Evolutionary conservation across 1,284 basidiomycete species (phyloP), one percentile per base, ranked within the genome.

Genomic region (Leccinum pachyderme): DNA sequence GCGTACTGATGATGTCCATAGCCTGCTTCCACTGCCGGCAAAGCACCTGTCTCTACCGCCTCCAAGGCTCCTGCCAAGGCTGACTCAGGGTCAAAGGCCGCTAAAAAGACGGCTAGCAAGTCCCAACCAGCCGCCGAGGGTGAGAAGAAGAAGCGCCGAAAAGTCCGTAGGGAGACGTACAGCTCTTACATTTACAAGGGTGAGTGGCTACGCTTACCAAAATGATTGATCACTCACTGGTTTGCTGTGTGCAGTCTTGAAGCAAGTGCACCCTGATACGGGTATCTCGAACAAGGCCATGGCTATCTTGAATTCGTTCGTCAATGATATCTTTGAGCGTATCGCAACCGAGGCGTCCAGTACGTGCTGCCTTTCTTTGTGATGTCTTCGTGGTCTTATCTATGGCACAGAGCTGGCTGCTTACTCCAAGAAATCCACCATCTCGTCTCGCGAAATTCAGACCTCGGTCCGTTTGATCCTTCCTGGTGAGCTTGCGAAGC

Each of bases 101-200:
- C 89, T n/a, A 95, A 93, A 83, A 94, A 93, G 77, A 93, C 88
- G 29, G 78, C 86, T 59, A 85, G 75, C 81, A 47, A 81, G 80
- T 79, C 81, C 51, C 76, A 81, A 60, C 82, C 81, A 24, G 75
- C 76, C 52, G 81, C 76, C 51, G 77, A 76, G 39, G 86, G 82
- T 54, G 86, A 91, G 71, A 93, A 95, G 87, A 93, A 93, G 86
- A 88, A 89, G 79, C 81, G 89, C 76, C 89, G 89, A 80, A 95
- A 93, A 81, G 74, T 86, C 59, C 80, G 89, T 73, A 92, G 90
- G 83, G 92, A 95, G 79, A 93, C 92, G 15, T 95, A 94, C 81
- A 90, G 89, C 52, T 93, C 93, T 5, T 95, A 95, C 80, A 94
- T 95, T 74, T 95, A 95, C 84, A 95, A 94, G 75, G 89, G 89